Evolutionary conservation across 2,329 filamentous ascomycete genomes (phyloP).

Genomic region (Fusarium torreyae): DNA sequence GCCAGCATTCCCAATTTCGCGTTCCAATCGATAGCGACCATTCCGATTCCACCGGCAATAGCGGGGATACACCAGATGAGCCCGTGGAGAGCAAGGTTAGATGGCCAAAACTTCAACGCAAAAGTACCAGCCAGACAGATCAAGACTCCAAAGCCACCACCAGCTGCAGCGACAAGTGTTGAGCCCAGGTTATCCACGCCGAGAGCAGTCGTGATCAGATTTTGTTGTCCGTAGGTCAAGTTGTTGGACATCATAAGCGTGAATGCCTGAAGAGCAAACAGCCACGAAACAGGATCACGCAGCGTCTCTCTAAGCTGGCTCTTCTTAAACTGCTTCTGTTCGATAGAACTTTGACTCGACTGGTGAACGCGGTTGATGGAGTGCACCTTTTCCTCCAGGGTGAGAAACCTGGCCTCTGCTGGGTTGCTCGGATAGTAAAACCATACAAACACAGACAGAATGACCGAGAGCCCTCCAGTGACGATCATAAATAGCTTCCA

Average conservation of each 20-base stretch:
- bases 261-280: conserved; percentile 52
- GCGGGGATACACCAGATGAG: conserved; percentile 49
- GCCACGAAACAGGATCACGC: conserved; percentile 52
- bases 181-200: conserved; percentile 57
- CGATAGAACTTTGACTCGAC: conserved; percentile 55
- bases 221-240: conserved; percentile 58
- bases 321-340: conserved; percentile 56
- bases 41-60: conserved; percentile 48
- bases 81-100: conserved; percentile 52
- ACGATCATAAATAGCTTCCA: conserved; percentile 60
- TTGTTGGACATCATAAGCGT: conserved; percentile 58
- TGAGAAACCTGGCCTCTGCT: conserved; percentile 56
- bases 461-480: conserved; percentile 54
- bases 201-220: conserved; percentile 54
- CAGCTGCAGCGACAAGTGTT: conserved; percentile 57
- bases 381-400: conserved; percentile 59
- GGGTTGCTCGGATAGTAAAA: conserved; percentile 58
- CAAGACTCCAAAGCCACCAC: conserved; percentile 54
- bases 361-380: conserved; percentile 54
- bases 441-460: conserved; percentile 55
- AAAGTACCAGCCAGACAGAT: conserved; percentile 53
- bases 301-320: conserved; percentile 51
- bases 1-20: conserved; percentile 45
- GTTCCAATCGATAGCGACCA: conserved; percentile 50
- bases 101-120: conserved; percentile 51